Percentiles rank a stretch among this genome's conserved stretches.
phyloP scores from a whole-genome alignment of 208 protist species.

The Leishmania tropica region DNA sequence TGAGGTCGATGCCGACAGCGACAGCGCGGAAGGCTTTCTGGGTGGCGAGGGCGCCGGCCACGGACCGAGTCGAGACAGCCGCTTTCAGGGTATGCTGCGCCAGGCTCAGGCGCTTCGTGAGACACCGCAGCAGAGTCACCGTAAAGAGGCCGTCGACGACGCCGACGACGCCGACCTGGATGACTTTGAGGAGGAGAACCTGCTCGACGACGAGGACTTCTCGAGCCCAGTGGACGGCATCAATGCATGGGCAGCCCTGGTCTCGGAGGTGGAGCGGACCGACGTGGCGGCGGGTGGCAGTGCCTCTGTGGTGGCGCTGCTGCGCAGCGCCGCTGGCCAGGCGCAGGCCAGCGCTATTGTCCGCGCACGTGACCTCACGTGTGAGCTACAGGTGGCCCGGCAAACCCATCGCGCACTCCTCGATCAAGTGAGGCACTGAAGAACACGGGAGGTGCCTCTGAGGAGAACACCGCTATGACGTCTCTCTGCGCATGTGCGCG shows the following conservation, averaged over 20 bases:
- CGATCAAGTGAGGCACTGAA: slow-evolving; percentile 15
- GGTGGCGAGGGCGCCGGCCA: slow-evolving; percentile 23
- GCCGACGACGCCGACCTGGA: slow-evolving; percentile 27
- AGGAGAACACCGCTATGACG: background rate
- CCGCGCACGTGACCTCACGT: slow-evolving; percentile 31
- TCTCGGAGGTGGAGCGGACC: slow-evolving; percentile 34
- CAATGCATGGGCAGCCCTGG: slow-evolving; percentile 60
- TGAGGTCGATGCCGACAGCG: slow-evolving; percentile 25
- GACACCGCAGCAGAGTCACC: slow-evolving; percentile 6
- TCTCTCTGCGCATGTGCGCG: background rate
- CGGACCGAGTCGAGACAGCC: slow-evolving; percentile 25
- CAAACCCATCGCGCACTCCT: slow-evolving; percentile 18
- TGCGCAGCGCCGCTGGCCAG: slow-evolving; percentile 35
- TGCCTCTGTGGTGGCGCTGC: slow-evolving; percentile 14
- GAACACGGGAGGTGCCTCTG: background rate
- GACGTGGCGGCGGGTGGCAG: slow-evolving; percentile 16
- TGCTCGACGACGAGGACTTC: slow-evolving; percentile 79
- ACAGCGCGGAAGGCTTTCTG: slow-evolving; percentile 29
- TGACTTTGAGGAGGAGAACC: slow-evolving; percentile 66
- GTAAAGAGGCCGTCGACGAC: background rate
- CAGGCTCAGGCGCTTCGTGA: slow-evolving; percentile 47
- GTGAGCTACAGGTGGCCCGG: slow-evolving; percentile 25
- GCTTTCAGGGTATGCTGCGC: slow-evolving; percentile 41
- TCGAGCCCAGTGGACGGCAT: slow-evolving; percentile 63
- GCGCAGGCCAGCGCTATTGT: slow-evolving; percentile 43